Percentiles rank a stretch among this genome's conserved stretches.
Conservation (phyloP, 2,329 filamentous ascomycete species). For the Aspergillaceae sp. region DNA sequence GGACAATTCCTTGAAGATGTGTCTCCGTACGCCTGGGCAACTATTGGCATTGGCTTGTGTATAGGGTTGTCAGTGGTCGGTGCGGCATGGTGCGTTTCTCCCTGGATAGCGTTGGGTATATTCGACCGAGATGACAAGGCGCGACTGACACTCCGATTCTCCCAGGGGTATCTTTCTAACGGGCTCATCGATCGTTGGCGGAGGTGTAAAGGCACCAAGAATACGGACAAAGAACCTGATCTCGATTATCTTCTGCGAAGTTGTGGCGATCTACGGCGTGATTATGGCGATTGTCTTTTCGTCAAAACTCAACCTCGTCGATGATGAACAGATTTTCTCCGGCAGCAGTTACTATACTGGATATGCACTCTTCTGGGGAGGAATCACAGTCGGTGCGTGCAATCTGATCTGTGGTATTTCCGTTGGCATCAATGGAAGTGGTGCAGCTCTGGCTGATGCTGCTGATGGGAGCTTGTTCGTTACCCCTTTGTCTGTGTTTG, state of each 20-base stretch:
- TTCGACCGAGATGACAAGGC: neutral
- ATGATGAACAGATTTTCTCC: slow-evolving; percentile 58
- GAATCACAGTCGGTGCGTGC: slow-evolving; percentile 87
- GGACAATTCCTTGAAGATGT: slow-evolving; percentile 90
- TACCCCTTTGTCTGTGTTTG: neutral
- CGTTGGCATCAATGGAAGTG: slow-evolving; percentile 96
- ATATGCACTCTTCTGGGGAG: slow-evolving; percentile 92
- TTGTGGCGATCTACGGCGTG: slow-evolving; percentile 98
- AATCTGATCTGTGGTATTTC: slow-evolving; percentile 94
- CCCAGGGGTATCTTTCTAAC: slow-evolving; percentile 97
- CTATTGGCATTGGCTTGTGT: slow-evolving; percentile 81
- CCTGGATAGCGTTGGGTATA: neutral
- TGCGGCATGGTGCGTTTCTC: slow-evolving; percentile 70
- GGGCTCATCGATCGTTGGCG: slow-evolving; percentile 92
- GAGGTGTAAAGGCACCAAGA: slow-evolving; percentile 89
- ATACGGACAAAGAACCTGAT: slow-evolving; percentile 99
- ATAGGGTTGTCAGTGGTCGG: slow-evolving; percentile 94
- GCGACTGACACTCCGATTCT: neutral
- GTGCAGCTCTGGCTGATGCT: slow-evolving; percentile 90
- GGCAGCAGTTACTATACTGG: slow-evolving; percentile 85
- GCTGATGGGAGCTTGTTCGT: slow-evolving; percentile 81
- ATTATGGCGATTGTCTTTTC: slow-evolving; percentile 99
- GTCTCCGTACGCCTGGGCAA: slow-evolving; percentile 90
- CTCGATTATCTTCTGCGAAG: slow-evolving; percentile 99
- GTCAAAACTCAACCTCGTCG: slow-evolving; percentile 65